phyloP scores from a whole-genome alignment of 169 alveolate species.

The Plasmodium reichenowi region DNA sequence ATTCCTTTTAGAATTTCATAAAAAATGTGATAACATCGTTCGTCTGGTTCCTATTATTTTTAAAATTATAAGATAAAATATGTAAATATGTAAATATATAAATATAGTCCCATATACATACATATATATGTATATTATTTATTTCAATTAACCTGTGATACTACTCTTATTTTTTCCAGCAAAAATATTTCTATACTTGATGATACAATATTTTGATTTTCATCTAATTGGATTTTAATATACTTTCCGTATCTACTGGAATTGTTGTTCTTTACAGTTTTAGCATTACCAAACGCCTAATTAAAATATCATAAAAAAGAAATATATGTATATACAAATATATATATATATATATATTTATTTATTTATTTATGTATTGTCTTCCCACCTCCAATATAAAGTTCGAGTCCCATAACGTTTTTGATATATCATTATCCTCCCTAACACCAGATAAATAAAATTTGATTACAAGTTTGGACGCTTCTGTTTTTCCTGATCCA shows the following conservation, averaged over 20 bases:
- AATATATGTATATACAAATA: not conserved
- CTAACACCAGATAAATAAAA: constrained; percentile 81
- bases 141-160: constrained; percentile 46
- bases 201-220: constrained; percentile 64
- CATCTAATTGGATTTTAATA: constrained; percentile 93
- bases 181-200: constrained; percentile 66
- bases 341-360: constrained; percentile 11
- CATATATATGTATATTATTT: not conserved
- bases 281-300: constrained; percentile 99
- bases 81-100: not conserved
- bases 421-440: constrained; percentile 35
- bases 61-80: not conserved
- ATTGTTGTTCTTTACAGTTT: constrained; percentile 97
- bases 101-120: not conserved
- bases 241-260: constrained; percentile 98
- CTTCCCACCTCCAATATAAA: constrained; percentile 56
- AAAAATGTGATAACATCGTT: constrained; percentile 82
- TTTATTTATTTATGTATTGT: not conserved
- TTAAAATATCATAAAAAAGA: constrained; percentile 89
- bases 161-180: constrained; percentile 73
- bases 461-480: constrained; percentile 94
- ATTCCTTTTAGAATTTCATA: constrained; percentile 79
- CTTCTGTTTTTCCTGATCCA: constrained; percentile 99
- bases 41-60: constrained; percentile 71
- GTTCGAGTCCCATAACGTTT: constrained; percentile 73